Percentiles rank a stretch among this genome's conserved stretches.
phyloP scores from a whole-genome alignment of 1,139 yeast species.

The Kodamaea sp. region DNA sequence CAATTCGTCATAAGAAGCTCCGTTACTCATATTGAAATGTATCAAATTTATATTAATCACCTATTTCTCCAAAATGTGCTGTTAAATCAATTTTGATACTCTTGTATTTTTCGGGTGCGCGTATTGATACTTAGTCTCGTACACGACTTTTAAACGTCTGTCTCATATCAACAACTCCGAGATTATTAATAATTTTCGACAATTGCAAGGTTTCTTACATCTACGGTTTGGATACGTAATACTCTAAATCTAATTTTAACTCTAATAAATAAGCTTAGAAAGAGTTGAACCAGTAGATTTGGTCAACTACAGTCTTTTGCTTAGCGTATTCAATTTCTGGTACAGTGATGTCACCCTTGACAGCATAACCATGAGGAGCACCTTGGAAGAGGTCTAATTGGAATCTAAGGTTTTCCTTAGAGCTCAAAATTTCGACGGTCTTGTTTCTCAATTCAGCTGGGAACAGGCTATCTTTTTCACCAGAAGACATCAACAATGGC shows the following conservation, averaged over 20 bases:
- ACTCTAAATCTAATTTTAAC: no score
- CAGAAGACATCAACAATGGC: slow-evolving; percentile 20
- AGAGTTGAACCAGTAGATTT: slow-evolving; percentile 31
- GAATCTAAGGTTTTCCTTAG: slow-evolving; percentile 23
- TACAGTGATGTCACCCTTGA: slow-evolving; percentile 54
- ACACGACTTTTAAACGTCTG: not conserved
- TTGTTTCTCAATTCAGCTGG: slow-evolving; percentile 16
- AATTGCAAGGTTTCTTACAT: not conserved
- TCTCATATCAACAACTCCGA: not conserved
- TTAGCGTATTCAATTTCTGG: slow-evolving; percentile 62
- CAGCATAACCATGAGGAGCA: slow-evolving; percentile 20
- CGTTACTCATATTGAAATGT: slow-evolving; percentile 19
- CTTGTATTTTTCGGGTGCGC: no score
- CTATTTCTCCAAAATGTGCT: not conserved
- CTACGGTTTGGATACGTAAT: not conserved
- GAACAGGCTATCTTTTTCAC: slow-evolving; percentile 17
- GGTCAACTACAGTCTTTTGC: slow-evolving; percentile 64
- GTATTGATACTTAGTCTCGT: not conserved
- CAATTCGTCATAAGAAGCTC: slow-evolving; percentile 33
- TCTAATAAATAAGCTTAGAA: not conserved
- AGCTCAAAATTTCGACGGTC: slow-evolving; percentile 16
- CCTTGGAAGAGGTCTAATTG: slow-evolving; percentile 17
- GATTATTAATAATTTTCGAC: not conserved
- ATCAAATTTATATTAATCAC: not conserved
- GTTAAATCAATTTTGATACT: no score